phyloP scores from a whole-genome alignment of 805 yeast genomes.

The Lachancea thermotolerans region DNA sequence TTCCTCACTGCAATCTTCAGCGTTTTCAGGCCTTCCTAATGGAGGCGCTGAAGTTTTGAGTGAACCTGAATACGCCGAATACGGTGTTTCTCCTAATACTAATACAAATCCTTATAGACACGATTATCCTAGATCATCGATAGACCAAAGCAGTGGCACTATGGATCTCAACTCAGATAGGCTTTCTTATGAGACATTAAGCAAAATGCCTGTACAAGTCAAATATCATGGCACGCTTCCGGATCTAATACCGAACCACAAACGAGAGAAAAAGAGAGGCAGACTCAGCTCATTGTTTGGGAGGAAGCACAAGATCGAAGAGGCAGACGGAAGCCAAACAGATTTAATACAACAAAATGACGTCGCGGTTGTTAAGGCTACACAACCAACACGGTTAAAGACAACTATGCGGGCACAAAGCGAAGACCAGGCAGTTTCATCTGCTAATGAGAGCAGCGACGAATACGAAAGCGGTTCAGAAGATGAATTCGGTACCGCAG shows the following conservation, averaged over 20 bases:
- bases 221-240: slow-evolving; percentile 24
- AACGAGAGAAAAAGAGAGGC: slow-evolving; percentile 16
- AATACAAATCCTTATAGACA: slow-evolving; percentile 4
- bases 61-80: slow-evolving; percentile 2
- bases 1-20: slow-evolving; percentile 5
- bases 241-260: slow-evolving; percentile 22
- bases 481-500: neutral
- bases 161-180: slow-evolving; percentile 1
- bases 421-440: slow-evolving; percentile 4
- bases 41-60: slow-evolving; percentile 1
- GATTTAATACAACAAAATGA: neutral
- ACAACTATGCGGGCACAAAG: slow-evolving; percentile 25
- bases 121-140: slow-evolving; percentile 1
- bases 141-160: slow-evolving; percentile 2
- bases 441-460: slow-evolving; percentile 6
- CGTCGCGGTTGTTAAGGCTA: slow-evolving; percentile 1
- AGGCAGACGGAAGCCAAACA: neutral
- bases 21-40: slow-evolving; percentile 1
- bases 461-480: slow-evolving; percentile 8
- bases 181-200: slow-evolving; percentile 4
- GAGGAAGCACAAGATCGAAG: neutral
- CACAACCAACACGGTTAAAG: slow-evolving; percentile 14
- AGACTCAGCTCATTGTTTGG: slow-evolving; percentile 10
- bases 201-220: slow-evolving; percentile 8
- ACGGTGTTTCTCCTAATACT: slow-evolving; percentile 2